Percentiles rank a stretch among this genome's conserved stretches.
Conservation (phyloP, 2,329 filamentous ascomycete genomes). For the Aaosphaeria pasadenensis region DNA sequence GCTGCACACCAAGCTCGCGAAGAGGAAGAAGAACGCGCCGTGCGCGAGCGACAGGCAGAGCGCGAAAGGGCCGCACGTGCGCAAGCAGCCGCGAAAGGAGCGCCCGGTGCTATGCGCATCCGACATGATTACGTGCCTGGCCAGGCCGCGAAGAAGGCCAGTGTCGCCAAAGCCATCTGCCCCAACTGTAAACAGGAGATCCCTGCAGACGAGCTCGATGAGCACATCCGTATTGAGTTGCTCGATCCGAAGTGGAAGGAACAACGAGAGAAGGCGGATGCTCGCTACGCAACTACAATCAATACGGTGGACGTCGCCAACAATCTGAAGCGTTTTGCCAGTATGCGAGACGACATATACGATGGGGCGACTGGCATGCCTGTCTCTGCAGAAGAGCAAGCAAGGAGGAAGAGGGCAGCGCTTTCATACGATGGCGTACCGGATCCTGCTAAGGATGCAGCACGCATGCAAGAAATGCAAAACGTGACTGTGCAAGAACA, state of each 20-base stretch:
- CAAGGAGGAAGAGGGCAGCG: conserved; percentile 73
- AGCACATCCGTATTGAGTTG: conserved; percentile 93
- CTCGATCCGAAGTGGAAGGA: conserved; percentile 95
- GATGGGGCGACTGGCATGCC: conserved; percentile 68
- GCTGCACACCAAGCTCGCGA: conserved; percentile 33
- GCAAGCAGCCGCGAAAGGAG: conserved; percentile 71
- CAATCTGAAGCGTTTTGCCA: conserved; percentile 92
- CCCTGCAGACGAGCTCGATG: conserved; percentile 79
- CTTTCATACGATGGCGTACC: conserved; percentile 63
- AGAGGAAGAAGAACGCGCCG: conserved; percentile 35
- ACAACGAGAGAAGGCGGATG: conserved; percentile 84
- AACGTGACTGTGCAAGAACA: conserved; percentile 76
- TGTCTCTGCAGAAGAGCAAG: conserved; percentile 69
- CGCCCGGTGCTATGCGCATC: conserved; percentile 76
- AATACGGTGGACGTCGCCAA: conserved; percentile 85
- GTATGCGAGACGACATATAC: conserved; percentile 83
- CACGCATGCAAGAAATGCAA: conserved; percentile 52
- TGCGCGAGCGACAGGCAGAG: conserved; percentile 42
- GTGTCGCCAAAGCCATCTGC: conserved; percentile 70
- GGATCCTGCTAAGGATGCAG: conserved; percentile 56
- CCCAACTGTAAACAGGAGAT: conserved; percentile 93
- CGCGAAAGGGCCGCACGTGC: conserved; percentile 69
- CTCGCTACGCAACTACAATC: conserved; percentile 81
- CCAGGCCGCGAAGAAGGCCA: conserved; percentile 68
- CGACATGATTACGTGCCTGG: conserved; percentile 89